Percentiles rank a stretch among this genome's conserved stretches.
phyloP scores from a whole-genome alignment of 306 rosid species.

The Betula pendula region DNA sequence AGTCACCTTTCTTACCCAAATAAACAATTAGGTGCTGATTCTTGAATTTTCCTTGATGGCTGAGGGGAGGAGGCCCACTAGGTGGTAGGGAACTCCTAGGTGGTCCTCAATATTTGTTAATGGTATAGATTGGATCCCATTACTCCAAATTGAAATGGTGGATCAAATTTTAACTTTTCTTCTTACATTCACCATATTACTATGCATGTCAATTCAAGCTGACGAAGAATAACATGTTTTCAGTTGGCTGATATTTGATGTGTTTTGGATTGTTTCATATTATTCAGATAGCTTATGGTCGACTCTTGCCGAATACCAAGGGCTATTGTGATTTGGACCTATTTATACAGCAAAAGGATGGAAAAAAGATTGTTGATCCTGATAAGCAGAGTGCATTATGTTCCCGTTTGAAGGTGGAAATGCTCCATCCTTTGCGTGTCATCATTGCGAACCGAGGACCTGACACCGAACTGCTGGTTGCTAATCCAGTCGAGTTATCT shows the following conservation, averaged over 20 bases:
- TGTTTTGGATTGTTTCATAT: not conserved
- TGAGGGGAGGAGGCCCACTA: not conserved
- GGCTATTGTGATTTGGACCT: conserved; percentile 70
- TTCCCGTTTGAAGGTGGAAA: conserved; percentile 68
- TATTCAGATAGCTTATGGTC: conserved; percentile 63
- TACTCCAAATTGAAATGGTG: not conserved
- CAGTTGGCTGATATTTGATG: conserved; percentile 18
- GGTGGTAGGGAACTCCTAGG: not conserved
- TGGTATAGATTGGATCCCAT: not conserved
- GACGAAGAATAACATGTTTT: not conserved
- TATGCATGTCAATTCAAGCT: not conserved
- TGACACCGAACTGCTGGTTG: conserved; percentile 69
- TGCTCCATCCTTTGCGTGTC: conserved; percentile 77
- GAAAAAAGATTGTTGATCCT: conserved; percentile 61
- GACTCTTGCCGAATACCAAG: conserved; percentile 43
- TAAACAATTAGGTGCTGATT: not conserved
- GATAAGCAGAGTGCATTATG: conserved; percentile 53
- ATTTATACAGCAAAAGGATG: conserved; percentile 69
- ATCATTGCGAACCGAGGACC: conserved; percentile 70
- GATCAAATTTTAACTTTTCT: not conserved
- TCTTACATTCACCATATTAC: not conserved
- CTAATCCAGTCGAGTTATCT: conserved; percentile 81
- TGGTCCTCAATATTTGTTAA: not conserved
- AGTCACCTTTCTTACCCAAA: not conserved
- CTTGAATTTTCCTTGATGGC: too few species aligned